A percentile compares a stretch with the other conserved stretches of the same genome.
These are phyloP conservation scores for Fistulinella staudtii DNA, from an alignment of 1,284 basidiomycete species.

Conservation along the genomic window DNA sequence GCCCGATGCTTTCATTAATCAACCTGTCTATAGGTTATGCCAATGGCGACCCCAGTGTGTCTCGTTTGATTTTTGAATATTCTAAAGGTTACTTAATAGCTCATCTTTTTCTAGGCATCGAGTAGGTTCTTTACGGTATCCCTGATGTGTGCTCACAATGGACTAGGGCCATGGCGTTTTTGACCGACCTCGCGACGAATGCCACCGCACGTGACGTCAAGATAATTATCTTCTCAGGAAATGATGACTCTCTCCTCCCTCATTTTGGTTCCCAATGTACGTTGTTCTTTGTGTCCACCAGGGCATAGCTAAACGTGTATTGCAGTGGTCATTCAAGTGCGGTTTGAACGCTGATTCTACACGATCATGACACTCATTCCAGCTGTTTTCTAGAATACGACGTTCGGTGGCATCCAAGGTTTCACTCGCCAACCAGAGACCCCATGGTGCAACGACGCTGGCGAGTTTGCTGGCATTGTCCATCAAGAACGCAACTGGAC, in stretches of 20 bases:
- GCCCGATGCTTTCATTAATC: constrained; percentile 5
- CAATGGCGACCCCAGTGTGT: constrained; percentile 43
- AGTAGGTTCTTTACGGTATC: constrained; percentile 35
- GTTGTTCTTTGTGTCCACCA: constrained; percentile 9
- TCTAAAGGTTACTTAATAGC: neutral
- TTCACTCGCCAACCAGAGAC: constrained; percentile 65
- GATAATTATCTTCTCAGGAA: constrained; percentile 62
- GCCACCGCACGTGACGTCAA: constrained; percentile 46
- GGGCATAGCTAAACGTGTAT: constrained; percentile 7
- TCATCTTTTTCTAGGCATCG: constrained; percentile 36
- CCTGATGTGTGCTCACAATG: constrained; percentile 10
- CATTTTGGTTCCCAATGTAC: constrained; percentile 64
- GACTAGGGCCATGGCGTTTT: constrained; percentile 57
- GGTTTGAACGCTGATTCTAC: neutral
- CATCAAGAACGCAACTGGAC: constrained; percentile 71
- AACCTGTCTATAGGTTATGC: constrained; percentile 12
- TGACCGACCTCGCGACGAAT: constrained; percentile 61
- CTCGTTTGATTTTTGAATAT: neutral
- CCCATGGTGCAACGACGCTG: constrained; percentile 56
- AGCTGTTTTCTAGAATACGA: constrained; percentile 51
- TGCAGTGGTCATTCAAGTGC: constrained; percentile 60
- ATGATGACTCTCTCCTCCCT: constrained; percentile 62
- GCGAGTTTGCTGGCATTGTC: constrained; percentile 60
- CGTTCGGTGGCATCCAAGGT: constrained; percentile 70
- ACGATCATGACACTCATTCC: constrained; percentile 1